phyloP scores from a whole-genome alignment of 75 land plant species.

The Picea glauca region DNA sequence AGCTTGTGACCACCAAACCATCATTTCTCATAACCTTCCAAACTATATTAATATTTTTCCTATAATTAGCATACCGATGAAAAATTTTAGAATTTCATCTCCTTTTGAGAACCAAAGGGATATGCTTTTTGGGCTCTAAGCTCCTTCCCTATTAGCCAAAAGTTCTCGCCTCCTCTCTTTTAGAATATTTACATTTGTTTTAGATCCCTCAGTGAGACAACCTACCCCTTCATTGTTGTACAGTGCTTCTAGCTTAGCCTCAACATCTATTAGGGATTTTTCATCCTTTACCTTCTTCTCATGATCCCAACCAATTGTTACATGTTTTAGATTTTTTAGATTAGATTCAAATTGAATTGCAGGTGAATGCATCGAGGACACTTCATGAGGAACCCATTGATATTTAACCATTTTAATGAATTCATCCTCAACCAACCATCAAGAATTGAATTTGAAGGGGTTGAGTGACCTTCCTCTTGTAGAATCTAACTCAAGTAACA shows the following conservation, averaged over 20 bases:
- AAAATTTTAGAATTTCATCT: not conserved
- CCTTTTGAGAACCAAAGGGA: not conserved
- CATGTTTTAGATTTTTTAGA: not conserved
- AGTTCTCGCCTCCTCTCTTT: not conserved
- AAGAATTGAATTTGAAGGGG: not conserved
- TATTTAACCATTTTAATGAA: no score
- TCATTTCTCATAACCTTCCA: no score
- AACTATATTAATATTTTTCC: no score
- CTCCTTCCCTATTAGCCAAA: not conserved
- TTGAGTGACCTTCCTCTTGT: not conserved
- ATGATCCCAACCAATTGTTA: not conserved
- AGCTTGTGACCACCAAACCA: no score
- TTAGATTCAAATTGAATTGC: not conserved
- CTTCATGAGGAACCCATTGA: not conserved
- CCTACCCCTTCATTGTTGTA: not conserved
- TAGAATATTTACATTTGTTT: not conserved
- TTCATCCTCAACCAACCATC: not conserved
- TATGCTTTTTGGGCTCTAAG: not conserved
- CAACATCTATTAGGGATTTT: not conserved
- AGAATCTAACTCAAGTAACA: not conserved
- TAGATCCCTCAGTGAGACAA: not conserved
- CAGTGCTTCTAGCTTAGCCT: not conserved
- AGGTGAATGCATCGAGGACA: not conserved
- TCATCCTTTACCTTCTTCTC: not conserved
- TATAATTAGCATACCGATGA: no score